Base-by-base conservation (phyloP, 2,329 filamentous ascomycete species). In the Herpotrichia juniperi region DNA sequence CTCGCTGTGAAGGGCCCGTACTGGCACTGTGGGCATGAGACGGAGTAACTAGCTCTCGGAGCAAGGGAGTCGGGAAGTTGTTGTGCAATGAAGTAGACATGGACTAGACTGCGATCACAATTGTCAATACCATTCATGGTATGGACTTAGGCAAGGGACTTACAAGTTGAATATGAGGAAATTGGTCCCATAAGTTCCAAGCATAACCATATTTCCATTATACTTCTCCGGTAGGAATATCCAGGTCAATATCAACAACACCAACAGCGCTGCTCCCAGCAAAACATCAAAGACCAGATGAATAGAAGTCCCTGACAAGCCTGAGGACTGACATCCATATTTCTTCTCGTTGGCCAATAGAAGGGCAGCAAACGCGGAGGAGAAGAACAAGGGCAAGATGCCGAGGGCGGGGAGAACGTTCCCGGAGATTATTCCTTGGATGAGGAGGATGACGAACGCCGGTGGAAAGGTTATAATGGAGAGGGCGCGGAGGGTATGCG, bases 111-210 rank as follows among this genome's bases (percentile, higher is more conserved):
- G n/a, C 3, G 6, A 26, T 17, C 4, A 14, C 14, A 31, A 8
- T 4, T 8, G 5, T 12, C 12, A 21, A 42, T 12, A 11, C 26
- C 4, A 12, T 9, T 1, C 28, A 10, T 4, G 28, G 21, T 26
- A 11, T 4, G 4, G 12, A 16, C 17, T 28, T 10, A 51, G 22
- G 31, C 25, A n/a, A 9, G 2, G 8, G 19, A 51, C 65, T 54
- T 43, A 69, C 66, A 68, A 61, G 31, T 71, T 67, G n/a, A 57
- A 53, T 1, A 64, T 56, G 3, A 69, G 7, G 17, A 69, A 71
- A 7, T 63, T 63, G 2, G 64, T 66, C 6, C 63, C 56, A 50
- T 69, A 71, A 1, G 66, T 65, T 19, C 63, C 67, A 4, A 69
- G 31, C 35, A 71, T 59, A 4, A 63, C 26, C 28, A 52, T 34